Conservation (phyloP, 2,329 filamentous ascomycete genomes). For the Aspergillus sp. region DNA sequence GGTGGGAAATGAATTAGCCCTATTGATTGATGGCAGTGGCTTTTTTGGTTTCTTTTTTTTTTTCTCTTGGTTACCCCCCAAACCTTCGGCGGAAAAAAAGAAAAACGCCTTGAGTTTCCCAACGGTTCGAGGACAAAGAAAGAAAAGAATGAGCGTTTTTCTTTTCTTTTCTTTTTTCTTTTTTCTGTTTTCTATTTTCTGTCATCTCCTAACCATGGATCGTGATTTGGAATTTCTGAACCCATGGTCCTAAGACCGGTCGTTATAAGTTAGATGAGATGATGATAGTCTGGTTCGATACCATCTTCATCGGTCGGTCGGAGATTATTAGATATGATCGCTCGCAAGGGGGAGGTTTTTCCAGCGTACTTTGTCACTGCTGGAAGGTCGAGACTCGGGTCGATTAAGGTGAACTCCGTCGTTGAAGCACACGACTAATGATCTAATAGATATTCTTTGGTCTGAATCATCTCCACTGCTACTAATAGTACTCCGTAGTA, state of each 20-base stretch:
- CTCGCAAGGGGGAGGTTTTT: not conserved
- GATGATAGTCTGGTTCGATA: not conserved
- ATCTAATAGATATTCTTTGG: not conserved
- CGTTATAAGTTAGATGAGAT: not conserved
- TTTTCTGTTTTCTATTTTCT: not conserved
- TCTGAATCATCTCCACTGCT: not conserved
- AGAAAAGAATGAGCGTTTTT: not conserved
- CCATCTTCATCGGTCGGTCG: not conserved
- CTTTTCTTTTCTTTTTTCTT: not conserved
- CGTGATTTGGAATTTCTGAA: conserved; percentile 9
- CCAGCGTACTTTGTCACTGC: not conserved
- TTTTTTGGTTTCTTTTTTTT: not conserved
- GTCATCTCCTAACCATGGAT: conserved; percentile 7
- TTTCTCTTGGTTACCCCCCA: not conserved
- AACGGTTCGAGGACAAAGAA: not conserved
- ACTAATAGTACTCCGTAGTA: not conserved
- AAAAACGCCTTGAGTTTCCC: not conserved
- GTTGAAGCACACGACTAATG: not conserved
- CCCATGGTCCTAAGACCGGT: not conserved
- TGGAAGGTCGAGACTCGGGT: not conserved
- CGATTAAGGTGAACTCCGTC: not conserved
- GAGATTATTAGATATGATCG: not conserved
- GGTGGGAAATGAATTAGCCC: not conserved
- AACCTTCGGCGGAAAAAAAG: not conserved
- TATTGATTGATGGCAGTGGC: not conserved